Evolutionary conservation across 148 eudicot genomes (phyloP).

Genomic region (Selenicereus undatus): DNA sequence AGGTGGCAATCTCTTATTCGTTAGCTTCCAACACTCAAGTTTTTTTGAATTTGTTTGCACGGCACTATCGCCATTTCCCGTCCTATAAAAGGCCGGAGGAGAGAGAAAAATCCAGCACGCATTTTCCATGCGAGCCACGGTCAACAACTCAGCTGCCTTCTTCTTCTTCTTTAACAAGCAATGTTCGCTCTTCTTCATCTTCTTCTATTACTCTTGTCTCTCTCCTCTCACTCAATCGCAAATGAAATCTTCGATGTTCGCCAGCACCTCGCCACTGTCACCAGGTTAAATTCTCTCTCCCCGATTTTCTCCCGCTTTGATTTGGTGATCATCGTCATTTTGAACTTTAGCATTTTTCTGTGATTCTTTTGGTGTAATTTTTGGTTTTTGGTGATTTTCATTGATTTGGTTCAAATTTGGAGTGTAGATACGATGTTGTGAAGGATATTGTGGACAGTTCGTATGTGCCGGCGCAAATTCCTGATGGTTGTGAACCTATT

Average conservation of each 20-base stretch:
- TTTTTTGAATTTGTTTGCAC: background rate
- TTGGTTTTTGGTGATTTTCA: background rate
- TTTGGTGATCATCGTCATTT: background rate
- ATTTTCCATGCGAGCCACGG: background rate
- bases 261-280: slow-evolving; percentile 70
- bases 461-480: slow-evolving; percentile 48
- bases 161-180: background rate
- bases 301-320: background rate
- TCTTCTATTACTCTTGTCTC: slow-evolving; percentile 25
- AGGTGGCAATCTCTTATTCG: background rate
- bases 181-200: background rate
- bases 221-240: slow-evolving; percentile 25
- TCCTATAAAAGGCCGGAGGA: background rate
- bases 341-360: background rate
- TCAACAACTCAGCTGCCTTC: background rate
- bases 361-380: background rate
- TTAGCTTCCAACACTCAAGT: too few relatives aligned
- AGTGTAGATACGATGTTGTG: slow-evolving; percentile 55
- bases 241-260: slow-evolving; percentile 73
- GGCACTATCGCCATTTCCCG: background rate
- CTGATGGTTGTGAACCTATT: slow-evolving; percentile 75
- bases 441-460: slow-evolving; percentile 50
- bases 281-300: slow-evolving; percentile 44
- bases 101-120: background rate
- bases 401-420: background rate